Base-by-base conservation (phyloP, 441 rosid genomes). In the Geranium incanum region DNA sequence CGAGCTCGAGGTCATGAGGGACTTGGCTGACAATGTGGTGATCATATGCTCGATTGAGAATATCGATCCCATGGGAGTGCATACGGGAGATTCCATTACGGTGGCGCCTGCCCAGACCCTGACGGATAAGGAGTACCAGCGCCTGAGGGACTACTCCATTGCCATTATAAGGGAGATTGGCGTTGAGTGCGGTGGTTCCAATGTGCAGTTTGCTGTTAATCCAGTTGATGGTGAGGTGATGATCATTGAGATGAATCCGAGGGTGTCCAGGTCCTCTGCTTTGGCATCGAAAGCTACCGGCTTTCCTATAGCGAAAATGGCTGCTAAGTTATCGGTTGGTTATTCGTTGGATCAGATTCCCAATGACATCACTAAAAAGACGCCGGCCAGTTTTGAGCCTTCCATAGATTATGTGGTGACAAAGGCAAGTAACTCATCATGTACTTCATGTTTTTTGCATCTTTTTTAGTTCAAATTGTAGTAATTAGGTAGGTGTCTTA, bases 241-340 rank as follows among this genome's bases (percentile, higher is more conserved):
- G 99, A 82, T 94, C 62, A 94, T 94, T 33, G 99, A 94, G 82
- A 94, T 94, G 99, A 94, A 94, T 68, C 99, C 99, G 11, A 55
- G 62, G 62, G 62, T 55, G 62, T 55, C 62, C 16, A 15, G 62
- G 62, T 55, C 62, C 16, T 55, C 62, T 15, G 62, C 62, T 13
- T 55, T 55, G 62, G 62, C 62, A 3, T 55, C 62, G 16, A 55
- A 55, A 73, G 97, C 99, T 68, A 94, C 99, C 0, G 99, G 99
- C 11, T 94, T 94, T 75, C 98, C 99, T 70, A 94, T 94, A 59
- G 99, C 99, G 0, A 92, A 94, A 84, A 94, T 94, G 94, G 99
- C 99, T 23, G 99, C 97, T 39, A 94, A 89, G 86, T 83, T 94
- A 85, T 92, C 99, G 0, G 84, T 92, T 68, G 97, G 99, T 43